Base-by-base conservation (phyloP, 331 rosid species). In the Dryas integrifolia region DNA sequence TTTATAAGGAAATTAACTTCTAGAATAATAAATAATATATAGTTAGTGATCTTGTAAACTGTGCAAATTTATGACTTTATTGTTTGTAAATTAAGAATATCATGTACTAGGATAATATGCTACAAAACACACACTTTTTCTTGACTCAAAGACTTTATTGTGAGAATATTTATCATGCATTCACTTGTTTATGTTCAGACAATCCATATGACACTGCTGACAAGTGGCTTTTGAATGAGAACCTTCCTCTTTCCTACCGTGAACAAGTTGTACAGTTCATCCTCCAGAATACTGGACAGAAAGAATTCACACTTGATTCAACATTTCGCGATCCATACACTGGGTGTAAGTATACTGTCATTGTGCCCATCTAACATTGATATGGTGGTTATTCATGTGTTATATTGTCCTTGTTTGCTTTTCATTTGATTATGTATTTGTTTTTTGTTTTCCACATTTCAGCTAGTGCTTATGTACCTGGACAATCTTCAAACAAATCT, bases 381-480 rank as follows among this genome's bases (percentile, higher is more conserved):
- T 21, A 13, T 71, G 26, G 15, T 73, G 72, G 56, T 43, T 68
- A 67, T 70, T 57, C 63, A 58, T 65, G 79, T 43, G 69, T 47
- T 75, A 52, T 21, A 15, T 60, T 59, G 66, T 72, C 65, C 72
- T 15, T 51, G 67, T 44, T 75, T 58, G 35, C 63, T 78, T 76
- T 77, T 57, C 46, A 38, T 56, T 40, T 57, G 56, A 12, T 61
- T 51, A 75, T 71, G 58, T 72, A 73, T 35, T 62, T 78, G 38
- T 56, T 67, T 39, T 47, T 67, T 63, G 1, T 39, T 55, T 70
- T 15, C 75, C 14, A 65, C 39, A 14, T 86, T 77, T 76, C 92
- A 91, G 98, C 98, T 69, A 81, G 76, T 74, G 96, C 97, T 77
- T 91, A 94, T 44, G 16, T 91, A 75, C 97, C 98, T n/a, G 96